phyloP scores from a whole-genome alignment of 495 filamentous ascomycete genomes.

The Ramalina intermedia region DNA sequence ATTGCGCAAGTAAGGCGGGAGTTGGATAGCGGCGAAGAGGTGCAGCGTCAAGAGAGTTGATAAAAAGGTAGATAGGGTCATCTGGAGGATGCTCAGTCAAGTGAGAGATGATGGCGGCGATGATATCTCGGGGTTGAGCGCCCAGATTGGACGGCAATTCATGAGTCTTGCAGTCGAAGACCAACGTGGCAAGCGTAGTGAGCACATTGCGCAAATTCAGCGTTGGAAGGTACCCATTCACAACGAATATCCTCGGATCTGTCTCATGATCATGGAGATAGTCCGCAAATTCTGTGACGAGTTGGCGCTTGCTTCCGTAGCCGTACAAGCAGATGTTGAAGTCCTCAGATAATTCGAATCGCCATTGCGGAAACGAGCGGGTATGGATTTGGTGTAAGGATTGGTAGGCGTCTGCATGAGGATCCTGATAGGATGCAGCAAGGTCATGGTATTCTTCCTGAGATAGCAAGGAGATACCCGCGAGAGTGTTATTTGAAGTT shows the following conservation, averaged over 20 bases:
- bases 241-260: constrained; percentile 53
- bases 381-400: constrained; percentile 63
- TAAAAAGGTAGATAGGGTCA: constrained; percentile 46
- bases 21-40: constrained; percentile 54
- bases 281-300: constrained; percentile 64
- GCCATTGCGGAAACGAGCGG: constrained; percentile 79
- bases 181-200: constrained; percentile 49
- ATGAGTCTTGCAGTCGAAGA: constrained; percentile 34
- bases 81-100: constrained; percentile 35
- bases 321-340: constrained; percentile 91
- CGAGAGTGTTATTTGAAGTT: constrained; percentile 76
- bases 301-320: constrained; percentile 71
- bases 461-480: constrained; percentile 59
- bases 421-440: constrained; percentile 50
- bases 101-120: constrained; percentile 45
- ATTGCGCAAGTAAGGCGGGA: constrained; percentile 59
- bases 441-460: constrained; percentile 84
- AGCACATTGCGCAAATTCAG: constrained; percentile 69
- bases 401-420: constrained; percentile 54
- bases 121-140: constrained; percentile 47
- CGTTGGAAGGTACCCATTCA: constrained; percentile 76
- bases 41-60: constrained; percentile 74
- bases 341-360: constrained; percentile 74
- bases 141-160: constrained; percentile 40
- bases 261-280: constrained; percentile 41